Evolutionary conservation across 2,329 filamentous ascomycete species (phyloP), one percentile per base, ranked within the genome.

Genomic region (Coleophoma crateriformis): DNA sequence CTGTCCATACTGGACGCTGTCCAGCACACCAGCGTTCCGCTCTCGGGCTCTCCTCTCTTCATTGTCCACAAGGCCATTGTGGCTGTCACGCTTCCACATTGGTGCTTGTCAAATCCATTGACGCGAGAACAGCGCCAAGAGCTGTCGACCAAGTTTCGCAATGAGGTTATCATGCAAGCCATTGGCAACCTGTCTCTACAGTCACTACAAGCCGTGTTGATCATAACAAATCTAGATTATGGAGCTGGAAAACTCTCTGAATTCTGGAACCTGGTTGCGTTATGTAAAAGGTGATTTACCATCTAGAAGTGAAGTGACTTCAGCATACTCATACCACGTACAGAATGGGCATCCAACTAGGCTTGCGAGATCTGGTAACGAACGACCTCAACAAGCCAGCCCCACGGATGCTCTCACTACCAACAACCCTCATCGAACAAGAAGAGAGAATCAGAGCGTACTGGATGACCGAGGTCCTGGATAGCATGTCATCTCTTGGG

Each of bases 381-480:
- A 57, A 61, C 12, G 63, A 63, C 38, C 61, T 61, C 53, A 60
- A 64, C 39, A 56, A 59, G 20, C 47, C 59, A 5, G 63, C 63
- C 17, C 61, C 60, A 13, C 58, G 61, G 13, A 64, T 59, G 52
- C 50, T 58, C 17, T 32, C 52, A 20, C 22, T 56, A 19, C 64
- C 63, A 10, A 55, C 57, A 13, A 62, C 63, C 1, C 50, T 65
- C 2, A 61, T 68, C 14, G 62, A 66, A 22, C 59, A 60, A 32
- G 65, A 68, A 54, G 66, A 67, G 49, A 57, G 58, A 33, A 64
- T 67, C 15, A 57, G 66, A 50, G 65, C 65, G 27, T 68, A 65
- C 49, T 68, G 66, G 65, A 68, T 67, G 65, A 64, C 60, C 5
- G 63, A 67, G 56, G 62, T 67, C 15, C 58, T 68, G 3, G 66